Percentiles rank a stretch among this genome's conserved stretches.
Conservation (phyloP, 2,329 filamentous ascomycete genomes). For the Penicillium sp. region DNA sequence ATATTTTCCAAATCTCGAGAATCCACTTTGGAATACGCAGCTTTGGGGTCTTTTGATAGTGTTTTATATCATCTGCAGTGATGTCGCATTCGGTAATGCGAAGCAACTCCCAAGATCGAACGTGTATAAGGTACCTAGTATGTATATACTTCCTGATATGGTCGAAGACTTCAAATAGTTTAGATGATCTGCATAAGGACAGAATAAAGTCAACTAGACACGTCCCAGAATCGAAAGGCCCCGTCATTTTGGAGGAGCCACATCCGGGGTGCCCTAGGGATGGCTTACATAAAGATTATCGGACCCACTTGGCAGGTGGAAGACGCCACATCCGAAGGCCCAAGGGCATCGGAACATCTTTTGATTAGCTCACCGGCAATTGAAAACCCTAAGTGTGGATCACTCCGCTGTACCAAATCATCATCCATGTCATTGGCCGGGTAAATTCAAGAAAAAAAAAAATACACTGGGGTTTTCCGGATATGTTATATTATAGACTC, state of each 20-base stretch:
- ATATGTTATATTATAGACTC: background rate
- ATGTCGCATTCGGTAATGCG: background rate
- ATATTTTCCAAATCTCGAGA: background rate
- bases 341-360: constrained; percentile 11
- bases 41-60: background rate
- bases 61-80: background rate
- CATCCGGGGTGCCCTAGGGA: background rate
- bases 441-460: background rate
- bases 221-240: background rate
- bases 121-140: too few species aligned
- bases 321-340: constrained; percentile 1
- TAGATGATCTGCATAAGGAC: too few species aligned
- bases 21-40: background rate
- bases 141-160: too few species aligned
- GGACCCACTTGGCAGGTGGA: background rate
- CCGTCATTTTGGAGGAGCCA: background rate
- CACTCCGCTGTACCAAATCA: constrained; percentile 12
- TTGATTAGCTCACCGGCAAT: constrained; percentile 5
- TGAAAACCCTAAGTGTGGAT: background rate
- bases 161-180: background rate
- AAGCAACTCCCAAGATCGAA: too few species aligned
- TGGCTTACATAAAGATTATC: background rate
- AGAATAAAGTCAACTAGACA: background rate
- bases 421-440: constrained; percentile 10
- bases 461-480: background rate